These are phyloP conservation scores for Castanea mollissima DNA, from an alignment of 306 rosid genomes.

Conservation along the genomic window DNA sequence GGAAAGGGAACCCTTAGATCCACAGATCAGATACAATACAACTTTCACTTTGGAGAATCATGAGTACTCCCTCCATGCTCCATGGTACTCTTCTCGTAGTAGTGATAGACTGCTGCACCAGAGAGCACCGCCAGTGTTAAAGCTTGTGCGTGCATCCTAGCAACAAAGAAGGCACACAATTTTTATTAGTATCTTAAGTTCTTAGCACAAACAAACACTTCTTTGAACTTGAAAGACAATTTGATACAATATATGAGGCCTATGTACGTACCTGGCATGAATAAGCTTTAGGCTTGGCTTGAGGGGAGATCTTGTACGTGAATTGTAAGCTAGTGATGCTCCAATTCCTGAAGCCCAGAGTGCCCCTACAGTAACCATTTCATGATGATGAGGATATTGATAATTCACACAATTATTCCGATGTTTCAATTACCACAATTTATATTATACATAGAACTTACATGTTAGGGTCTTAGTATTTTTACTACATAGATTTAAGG, in stretches of 20 bases:
- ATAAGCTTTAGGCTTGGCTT: conserved; percentile 87
- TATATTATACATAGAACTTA: too few species aligned
- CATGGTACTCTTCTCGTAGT: conserved; percentile 42
- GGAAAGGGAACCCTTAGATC: conserved; percentile 1
- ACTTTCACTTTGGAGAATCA: conserved; percentile 14
- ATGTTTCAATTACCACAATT: too few species aligned
- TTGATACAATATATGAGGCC: too few species aligned
- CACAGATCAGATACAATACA: not conserved
- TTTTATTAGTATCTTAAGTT: not conserved
- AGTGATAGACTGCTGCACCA: conserved; percentile 74
- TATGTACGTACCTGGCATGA: conserved; percentile 60
- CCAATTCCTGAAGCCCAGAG: conserved; percentile 82
- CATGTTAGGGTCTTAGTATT: too few species aligned
- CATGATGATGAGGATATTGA: not conserved
- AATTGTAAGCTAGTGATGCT: conserved; percentile 51
- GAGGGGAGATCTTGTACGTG: conserved; percentile 49
- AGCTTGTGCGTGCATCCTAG: conserved; percentile 87
- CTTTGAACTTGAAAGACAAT: too few species aligned
- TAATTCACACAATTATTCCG: too few species aligned
- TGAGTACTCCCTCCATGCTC: not conserved
- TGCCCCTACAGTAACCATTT: conserved; percentile 38
- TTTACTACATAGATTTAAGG: too few species aligned
- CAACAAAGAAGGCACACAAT: not conserved
- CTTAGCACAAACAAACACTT: too few species aligned
- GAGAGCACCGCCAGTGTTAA: conserved; percentile 76